Evolutionary conservation across 2,329 filamentous ascomycete species (phyloP).

Genomic region (Colletotrichum sidae): DNA sequence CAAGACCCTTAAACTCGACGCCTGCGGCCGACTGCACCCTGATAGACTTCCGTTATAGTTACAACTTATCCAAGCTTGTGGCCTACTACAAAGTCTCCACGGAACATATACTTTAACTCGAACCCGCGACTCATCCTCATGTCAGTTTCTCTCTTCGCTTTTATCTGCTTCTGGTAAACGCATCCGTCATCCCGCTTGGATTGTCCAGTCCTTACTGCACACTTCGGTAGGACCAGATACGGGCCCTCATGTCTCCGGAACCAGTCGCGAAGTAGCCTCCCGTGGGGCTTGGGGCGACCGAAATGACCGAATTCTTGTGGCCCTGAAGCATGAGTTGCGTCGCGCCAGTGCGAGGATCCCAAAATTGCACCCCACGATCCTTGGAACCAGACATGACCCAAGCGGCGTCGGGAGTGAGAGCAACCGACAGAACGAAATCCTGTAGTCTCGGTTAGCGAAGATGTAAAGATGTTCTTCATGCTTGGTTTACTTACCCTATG

Average conservation of each 20-base stretch:
- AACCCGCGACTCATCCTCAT: too few species aligned
- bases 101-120: too few species aligned
- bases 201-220: conserved; percentile 27
- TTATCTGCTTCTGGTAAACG: not conserved
- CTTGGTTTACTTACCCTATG: conserved; percentile 76
- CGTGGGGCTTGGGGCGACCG: conserved; percentile 91
- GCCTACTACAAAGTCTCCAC: too few species aligned
- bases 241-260: conserved; percentile 95
- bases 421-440: conserved; percentile 97
- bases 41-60: too few species aligned
- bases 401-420: conserved; percentile 89
- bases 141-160: not conserved
- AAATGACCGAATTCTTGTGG: conserved; percentile 99
- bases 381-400: conserved; percentile 99
- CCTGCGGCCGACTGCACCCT: too few species aligned
- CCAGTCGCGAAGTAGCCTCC: conserved; percentile 94
- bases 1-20: too few species aligned
- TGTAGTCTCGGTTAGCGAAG: conserved; percentile 46
- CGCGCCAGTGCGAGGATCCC: conserved; percentile 92
- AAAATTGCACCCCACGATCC: conserved; percentile 97
- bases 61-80: too few species aligned
- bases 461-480: too few species aligned
- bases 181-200: not conserved
- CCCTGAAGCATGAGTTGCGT: conserved; percentile 99
- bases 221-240: conserved; percentile 88